Evolutionary conservation across 2,329 filamentous ascomycete species (phyloP).

Genomic region (Verticillium longisporum): DNA sequence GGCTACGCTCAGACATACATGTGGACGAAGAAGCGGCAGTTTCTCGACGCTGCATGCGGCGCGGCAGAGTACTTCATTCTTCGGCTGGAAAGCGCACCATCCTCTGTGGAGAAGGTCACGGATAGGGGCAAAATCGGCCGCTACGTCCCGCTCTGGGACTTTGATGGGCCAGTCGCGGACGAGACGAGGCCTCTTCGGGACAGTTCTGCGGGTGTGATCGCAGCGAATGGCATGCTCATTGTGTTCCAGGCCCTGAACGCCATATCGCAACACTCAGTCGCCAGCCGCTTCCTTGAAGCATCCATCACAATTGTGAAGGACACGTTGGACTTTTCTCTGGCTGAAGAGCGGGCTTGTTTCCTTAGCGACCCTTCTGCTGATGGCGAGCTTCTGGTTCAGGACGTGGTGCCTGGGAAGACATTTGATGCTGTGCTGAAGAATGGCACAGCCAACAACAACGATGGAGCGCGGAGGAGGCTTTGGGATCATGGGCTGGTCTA

Average conservation of each 20-base stretch:
- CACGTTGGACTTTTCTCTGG: constrained; percentile 12
- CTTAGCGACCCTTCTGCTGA: not conserved
- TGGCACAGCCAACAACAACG: constrained; percentile 26
- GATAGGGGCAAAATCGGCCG: constrained; percentile 14
- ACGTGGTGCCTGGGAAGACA: not conserved
- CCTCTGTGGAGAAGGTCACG: constrained; percentile 16
- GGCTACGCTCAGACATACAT: constrained; percentile 40
- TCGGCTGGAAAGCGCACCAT: constrained; percentile 22
- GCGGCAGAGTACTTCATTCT: constrained; percentile 40
- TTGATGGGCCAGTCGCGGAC: constrained; percentile 29
- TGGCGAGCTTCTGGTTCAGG: constrained; percentile 1
- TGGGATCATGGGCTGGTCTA: constrained; percentile 33
- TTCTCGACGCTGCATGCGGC: constrained; percentile 33
- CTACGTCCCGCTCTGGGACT: constrained; percentile 28
- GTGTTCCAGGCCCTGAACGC: constrained; percentile 23
- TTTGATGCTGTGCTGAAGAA: constrained; percentile 25
- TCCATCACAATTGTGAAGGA: constrained; percentile 11
- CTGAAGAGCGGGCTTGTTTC: constrained; percentile 16
- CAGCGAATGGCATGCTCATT: constrained; percentile 31
- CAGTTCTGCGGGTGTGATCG: constrained; percentile 27
- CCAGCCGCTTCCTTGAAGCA: constrained; percentile 5
- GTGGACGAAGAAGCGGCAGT: constrained; percentile 34
- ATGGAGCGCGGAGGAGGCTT: constrained; percentile 14
- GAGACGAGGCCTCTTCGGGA: constrained; percentile 10
- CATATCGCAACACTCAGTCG: constrained; percentile 1